These are phyloP conservation scores for Orychophragmus violaceus DNA, from an alignment of 345 rosid genomes.

Conservation along the genomic window DNA sequence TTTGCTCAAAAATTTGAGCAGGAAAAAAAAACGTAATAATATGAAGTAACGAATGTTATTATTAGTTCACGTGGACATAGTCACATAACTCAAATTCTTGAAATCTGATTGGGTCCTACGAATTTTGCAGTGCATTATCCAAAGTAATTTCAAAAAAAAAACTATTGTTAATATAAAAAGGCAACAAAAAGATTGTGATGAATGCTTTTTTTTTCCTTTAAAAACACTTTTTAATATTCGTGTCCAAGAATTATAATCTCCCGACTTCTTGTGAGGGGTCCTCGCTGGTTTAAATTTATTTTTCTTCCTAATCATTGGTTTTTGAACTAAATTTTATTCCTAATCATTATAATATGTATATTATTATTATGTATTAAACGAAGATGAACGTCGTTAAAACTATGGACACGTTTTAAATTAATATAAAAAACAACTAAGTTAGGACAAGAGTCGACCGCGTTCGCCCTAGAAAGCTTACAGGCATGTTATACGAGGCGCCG, in stretches of 20 bases:
- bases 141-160: conserved; percentile 1
- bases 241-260: conserved; percentile 19
- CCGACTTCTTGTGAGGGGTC: conserved; percentile 17
- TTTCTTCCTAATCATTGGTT: background rate
- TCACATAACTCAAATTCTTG: conserved; percentile 12
- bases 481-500: no score
- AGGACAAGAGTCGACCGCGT: conserved; percentile 25
- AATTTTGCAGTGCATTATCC: conserved; percentile 27
- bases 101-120: conserved; percentile 37
- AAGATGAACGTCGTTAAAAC: conserved; percentile 15
- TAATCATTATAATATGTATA: no score
- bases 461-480: no score
- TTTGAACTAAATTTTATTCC: no score
- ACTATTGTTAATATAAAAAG: background rate
- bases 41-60: no score
- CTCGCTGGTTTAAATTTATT: background rate
- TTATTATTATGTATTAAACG: background rate
- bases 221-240: conserved; percentile 11
- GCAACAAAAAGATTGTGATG: conserved; percentile 3
- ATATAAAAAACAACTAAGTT: conserved; percentile 17
- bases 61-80: conserved; percentile 23
- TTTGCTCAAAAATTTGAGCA: background rate
- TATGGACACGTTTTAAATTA: conserved; percentile 21
- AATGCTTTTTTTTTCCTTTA: conserved; percentile 8
- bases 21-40: background rate